Evolutionary conservation across 345 rosid species (phyloP).

Genomic region (Arabidopsis suecica): DNA sequence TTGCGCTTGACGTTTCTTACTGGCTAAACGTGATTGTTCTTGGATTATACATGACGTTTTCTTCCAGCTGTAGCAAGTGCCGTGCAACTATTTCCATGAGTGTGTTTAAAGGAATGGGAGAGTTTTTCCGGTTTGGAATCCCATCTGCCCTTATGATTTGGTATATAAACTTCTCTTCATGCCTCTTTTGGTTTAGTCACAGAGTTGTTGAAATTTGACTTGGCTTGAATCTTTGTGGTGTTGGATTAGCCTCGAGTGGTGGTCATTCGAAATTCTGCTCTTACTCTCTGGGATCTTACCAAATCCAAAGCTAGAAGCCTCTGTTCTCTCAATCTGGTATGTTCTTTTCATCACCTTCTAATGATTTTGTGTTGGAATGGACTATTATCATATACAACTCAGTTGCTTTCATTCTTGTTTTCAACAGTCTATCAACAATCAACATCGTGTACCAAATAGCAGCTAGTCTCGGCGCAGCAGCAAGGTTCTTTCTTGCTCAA

Average conservation of each 20-base stretch:
- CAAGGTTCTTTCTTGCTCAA: constrained; percentile 50
- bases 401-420: background rate
- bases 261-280: constrained; percentile 89
- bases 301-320: constrained; percentile 86
- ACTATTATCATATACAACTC: constrained; percentile 5
- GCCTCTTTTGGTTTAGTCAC: background rate
- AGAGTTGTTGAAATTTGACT: background rate
- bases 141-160: constrained; percentile 78
- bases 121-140: constrained; percentile 70
- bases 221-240: constrained; percentile 27
- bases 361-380: background rate
- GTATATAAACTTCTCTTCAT: constrained; percentile 43
- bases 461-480: constrained; percentile 66
- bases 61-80: constrained; percentile 55
- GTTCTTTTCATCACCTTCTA: constrained; percentile 22
- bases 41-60: constrained; percentile 55
- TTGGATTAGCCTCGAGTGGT: constrained; percentile 80
- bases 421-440: constrained; percentile 63
- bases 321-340: constrained; percentile 87
- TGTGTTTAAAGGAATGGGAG: constrained; percentile 54
- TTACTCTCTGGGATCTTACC: constrained; percentile 85
- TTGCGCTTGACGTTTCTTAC: constrained; percentile 53
- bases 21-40: constrained; percentile 64
- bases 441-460: constrained; percentile 62
- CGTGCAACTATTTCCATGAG: constrained; percentile 52